phyloP scores from a whole-genome alignment of 2,329 filamentous ascomycete species.

The Apiospora hydei region DNA sequence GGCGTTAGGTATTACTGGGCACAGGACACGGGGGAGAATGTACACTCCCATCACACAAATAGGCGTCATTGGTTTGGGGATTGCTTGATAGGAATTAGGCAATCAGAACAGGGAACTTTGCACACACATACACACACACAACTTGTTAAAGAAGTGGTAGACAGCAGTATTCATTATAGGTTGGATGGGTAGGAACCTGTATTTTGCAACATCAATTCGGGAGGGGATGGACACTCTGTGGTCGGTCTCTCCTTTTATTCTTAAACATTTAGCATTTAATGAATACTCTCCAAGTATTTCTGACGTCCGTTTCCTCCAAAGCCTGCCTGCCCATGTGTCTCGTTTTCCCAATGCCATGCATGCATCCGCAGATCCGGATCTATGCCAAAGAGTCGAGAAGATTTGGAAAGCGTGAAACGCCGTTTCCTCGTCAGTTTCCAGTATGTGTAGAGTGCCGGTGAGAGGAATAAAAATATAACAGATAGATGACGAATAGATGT shows the following conservation, averaged over 20 bases:
- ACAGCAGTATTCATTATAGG: not conserved
- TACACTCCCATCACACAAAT: not conserved
- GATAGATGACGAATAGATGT: not conserved
- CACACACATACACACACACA: not conserved
- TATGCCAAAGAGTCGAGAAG: not conserved
- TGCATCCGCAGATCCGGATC: not conserved
- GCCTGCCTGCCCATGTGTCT: not conserved
- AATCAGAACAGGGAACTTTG: not conserved
- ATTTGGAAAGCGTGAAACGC: not conserved
- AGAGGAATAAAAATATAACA: not conserved
- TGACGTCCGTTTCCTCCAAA: not conserved
- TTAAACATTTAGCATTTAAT: conserved; percentile 4
- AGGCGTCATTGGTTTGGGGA: not conserved
- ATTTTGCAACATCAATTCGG: not conserved
- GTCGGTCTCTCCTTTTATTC: not conserved
- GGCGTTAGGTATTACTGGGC: not conserved
- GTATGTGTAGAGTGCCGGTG: not conserved
- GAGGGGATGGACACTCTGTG: not conserved
- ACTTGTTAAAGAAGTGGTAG: not conserved
- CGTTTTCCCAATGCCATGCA: too few species aligned
- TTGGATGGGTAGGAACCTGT: not conserved
- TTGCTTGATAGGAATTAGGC: not conserved
- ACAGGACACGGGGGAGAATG: not conserved
- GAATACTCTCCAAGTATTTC: conserved; percentile 16
- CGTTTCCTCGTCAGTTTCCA: not conserved